A percentile compares a stretch with the other conserved stretches of the same genome.
Evolutionary conservation across 208 protist genomes (phyloP).

Genomic region (Trypanosoma congolense): DNA sequence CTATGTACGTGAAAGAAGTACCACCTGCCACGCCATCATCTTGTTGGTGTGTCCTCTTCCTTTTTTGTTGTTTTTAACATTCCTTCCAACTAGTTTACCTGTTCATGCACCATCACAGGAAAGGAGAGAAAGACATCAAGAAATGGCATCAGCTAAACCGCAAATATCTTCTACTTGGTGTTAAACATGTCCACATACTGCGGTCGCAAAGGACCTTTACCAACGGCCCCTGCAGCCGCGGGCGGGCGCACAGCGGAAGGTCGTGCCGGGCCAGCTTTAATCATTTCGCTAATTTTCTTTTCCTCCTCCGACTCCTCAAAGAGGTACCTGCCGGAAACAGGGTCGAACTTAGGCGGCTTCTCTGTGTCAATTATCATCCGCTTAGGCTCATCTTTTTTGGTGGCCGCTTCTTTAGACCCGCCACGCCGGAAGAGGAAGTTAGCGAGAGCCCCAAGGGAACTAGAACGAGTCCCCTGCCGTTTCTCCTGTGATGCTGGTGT

Average conservation of each 20-base stretch:
- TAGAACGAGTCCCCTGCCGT: conserved; percentile 30
- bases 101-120: too few relatives aligned
- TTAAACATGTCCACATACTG: conserved; percentile 87
- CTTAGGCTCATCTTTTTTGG: conserved; percentile 67
- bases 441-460: conserved; percentile 54
- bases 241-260: conserved; percentile 11
- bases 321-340: conserved; percentile 64
- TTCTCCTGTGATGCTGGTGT: neutral
- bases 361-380: conserved; percentile 85
- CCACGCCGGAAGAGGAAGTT: conserved; percentile 51
- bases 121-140: too few relatives aligned
- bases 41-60: too few relatives aligned
- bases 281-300: conserved; percentile 52
- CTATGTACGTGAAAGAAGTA: too few relatives aligned
- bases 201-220: conserved; percentile 23
- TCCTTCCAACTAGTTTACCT: too few relatives aligned
- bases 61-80: too few relatives aligned
- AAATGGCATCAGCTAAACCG: too few relatives aligned
- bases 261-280: conserved; percentile 55
- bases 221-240: conserved; percentile 1
- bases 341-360: conserved; percentile 71
- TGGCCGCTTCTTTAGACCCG: conserved; percentile 11
- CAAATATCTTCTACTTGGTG: too few relatives aligned
- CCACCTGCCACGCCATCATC: too few relatives aligned
- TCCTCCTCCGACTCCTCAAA: conserved; percentile 83